A percentile compares a stretch with the other conserved stretches of the same genome.
Conservation (phyloP, 73 alveolate species). For the Blepharisma japonicum region DNA sequence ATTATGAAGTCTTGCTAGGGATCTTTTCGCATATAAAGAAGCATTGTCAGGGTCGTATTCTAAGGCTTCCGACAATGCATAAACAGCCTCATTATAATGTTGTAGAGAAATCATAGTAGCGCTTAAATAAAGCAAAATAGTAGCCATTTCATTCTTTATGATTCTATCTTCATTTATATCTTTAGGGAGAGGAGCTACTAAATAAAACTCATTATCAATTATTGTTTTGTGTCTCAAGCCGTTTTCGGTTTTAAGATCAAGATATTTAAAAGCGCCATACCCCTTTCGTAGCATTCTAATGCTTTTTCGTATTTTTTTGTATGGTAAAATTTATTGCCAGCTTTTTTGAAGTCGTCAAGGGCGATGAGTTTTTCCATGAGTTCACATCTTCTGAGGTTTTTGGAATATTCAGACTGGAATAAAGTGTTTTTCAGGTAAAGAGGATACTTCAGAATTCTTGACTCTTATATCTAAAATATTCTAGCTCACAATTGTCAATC, state of each 20-base stretch:
- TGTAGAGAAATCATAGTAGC: not conserved
- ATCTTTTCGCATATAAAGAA: not conserved
- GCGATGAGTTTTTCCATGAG: not conserved
- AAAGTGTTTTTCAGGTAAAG: slow-evolving; percentile 4
- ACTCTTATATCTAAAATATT: too few relatives aligned
- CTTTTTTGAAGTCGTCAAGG: slow-evolving; percentile 27
- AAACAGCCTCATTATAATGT: slow-evolving; percentile 9
- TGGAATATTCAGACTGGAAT: not conserved
- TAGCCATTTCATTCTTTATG: not conserved
- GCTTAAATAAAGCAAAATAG: not conserved
- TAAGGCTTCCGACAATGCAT: slow-evolving; percentile 5
- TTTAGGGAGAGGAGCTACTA: not conserved
- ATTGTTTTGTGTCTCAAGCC: not conserved
- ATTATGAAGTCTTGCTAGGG: not conserved
- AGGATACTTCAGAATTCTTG: not conserved
- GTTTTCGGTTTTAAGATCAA: not conserved
- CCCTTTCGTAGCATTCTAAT: slow-evolving; percentile 19
- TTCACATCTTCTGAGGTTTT: not conserved
- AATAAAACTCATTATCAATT: not conserved
- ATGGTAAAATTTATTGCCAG: not conserved
- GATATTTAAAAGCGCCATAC: not conserved
- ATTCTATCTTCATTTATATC: not conserved
- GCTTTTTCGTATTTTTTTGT: slow-evolving; percentile 15
- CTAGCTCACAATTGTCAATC: too few relatives aligned
- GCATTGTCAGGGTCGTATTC: slow-evolving; percentile 1